Base-by-base conservation (phyloP, 2,329 filamentous ascomycete species). In the Colletotrichum sp. region DNA sequence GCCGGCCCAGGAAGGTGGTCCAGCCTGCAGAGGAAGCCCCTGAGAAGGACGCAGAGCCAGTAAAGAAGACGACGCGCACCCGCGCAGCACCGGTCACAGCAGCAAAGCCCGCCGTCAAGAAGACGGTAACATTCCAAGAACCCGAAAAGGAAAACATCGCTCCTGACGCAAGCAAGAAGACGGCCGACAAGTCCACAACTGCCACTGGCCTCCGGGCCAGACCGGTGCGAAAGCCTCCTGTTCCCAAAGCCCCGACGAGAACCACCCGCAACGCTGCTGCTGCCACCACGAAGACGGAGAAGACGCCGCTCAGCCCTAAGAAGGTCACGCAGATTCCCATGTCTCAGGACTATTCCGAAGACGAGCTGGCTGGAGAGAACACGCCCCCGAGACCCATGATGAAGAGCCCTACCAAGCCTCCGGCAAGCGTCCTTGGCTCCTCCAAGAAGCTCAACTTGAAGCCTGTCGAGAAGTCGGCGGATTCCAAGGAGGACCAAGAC, bases 111-210 rank as follows among this genome's bases (percentile, higher is more conserved):
- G 84, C 86, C 7, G 82, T 86, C 39, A 92, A 90, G 85, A 93
- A 93, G 85, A 88, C 87, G 4, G 92, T 93, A 80, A 92, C 90
- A 74, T 93, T 93, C 81, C 88, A 92, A 80, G 90, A 91, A 79
- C 90, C 90, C 5, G 91, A 92, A 81, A 93, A 93, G 83, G 92
- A 93, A 81, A 93, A 93, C 78, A 83, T 91, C 49, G 81, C 86
- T 24, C 90, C 90, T 16, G 79, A 82, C 4, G 70, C 82, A 26
- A 86, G 84, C 72, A 77, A 80, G 32, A 88, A 88, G 80, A 80
- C 79, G 6, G 64, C 78, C 21, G 69, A 74, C 13, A 75, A 83
- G 64, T 60, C 77, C 10, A 77, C 83, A 60, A 77, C 81, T 39
- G 69, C 83, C 15, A 77, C 81, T 13, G 86, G 87, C 30, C 82